Conservation (phyloP, 148 eudicot species). For the Cornus suecica region DNA sequence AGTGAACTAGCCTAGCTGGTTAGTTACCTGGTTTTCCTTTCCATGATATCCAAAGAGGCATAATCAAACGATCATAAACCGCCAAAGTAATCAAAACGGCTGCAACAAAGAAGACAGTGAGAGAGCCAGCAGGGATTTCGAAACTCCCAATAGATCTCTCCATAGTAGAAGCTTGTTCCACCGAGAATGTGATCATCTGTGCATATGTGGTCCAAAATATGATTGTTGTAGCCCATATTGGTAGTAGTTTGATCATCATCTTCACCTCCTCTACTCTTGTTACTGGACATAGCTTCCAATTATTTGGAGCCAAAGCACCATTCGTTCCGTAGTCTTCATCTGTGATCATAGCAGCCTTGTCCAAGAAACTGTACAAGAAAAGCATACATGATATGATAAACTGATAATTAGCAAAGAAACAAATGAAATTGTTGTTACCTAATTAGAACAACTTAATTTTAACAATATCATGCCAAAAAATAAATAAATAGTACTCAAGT, state of each 20-base stretch:
- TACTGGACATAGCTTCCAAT: conserved; percentile 76
- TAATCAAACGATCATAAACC: conserved; percentile 56
- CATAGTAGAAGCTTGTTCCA: conserved; percentile 80
- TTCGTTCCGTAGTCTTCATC: conserved; percentile 51
- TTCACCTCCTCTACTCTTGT: conserved; percentile 84
- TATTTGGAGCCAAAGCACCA: conserved; percentile 29
- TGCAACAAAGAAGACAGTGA: conserved; percentile 70
- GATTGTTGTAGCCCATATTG: conserved; percentile 87
- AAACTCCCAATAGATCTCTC: conserved; percentile 55
- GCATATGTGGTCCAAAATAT: conserved; percentile 83
- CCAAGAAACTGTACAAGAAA: conserved; percentile 52
- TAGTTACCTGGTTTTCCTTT: conserved; percentile 59
- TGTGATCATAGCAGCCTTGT: conserved; percentile 79
- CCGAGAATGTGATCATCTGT: conserved; percentile 85
- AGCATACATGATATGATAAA: background rate
- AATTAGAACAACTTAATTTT: too few species aligned
- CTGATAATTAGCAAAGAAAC: too few species aligned
- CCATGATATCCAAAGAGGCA: conserved; percentile 61
- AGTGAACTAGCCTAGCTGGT: too few species aligned
- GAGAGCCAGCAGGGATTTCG: conserved; percentile 71
- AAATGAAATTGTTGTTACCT: too few species aligned
- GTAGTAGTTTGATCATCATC: conserved; percentile 66
- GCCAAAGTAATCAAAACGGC: conserved; percentile 63
- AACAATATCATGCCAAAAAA: too few species aligned
- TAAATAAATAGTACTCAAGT: too few species aligned